These are phyloP conservation scores for Nemania sp. DNA, from an alignment of 2,329 filamentous ascomycete species.

Conservation along the genomic window DNA sequence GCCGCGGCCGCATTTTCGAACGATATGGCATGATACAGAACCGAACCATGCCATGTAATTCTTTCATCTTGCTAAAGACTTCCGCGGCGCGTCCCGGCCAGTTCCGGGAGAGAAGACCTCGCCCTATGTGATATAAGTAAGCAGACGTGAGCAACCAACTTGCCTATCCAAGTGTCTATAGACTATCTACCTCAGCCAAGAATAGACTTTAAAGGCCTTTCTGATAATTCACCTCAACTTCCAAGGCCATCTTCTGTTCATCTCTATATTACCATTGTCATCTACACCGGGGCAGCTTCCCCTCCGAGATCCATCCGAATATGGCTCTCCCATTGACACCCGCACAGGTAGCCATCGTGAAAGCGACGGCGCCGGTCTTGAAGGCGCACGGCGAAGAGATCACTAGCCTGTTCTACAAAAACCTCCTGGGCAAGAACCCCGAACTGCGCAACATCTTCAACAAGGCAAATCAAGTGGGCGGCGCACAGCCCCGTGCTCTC, in stretches of 20 bases:
- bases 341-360: constrained; percentile 72
- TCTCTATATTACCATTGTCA: neutral
- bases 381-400: constrained; percentile 70
- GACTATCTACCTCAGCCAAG: neutral
- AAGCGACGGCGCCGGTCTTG: constrained; percentile 75
- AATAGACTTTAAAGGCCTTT: neutral
- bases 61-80: neutral
- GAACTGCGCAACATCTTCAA: constrained; percentile 73
- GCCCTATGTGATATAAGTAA: constrained; percentile 5
- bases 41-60: neutral
- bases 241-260: no score
- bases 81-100: constrained; percentile 9
- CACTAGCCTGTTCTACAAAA: constrained; percentile 73
- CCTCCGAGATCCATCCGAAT: constrained; percentile 9
- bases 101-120: neutral
- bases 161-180: neutral
- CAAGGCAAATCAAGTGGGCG: constrained; percentile 67
- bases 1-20: constrained; percentile 5
- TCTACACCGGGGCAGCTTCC: neutral
- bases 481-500: constrained; percentile 71
- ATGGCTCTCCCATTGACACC: constrained; percentile 59
- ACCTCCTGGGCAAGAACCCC: constrained; percentile 67
- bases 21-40: constrained; percentile 17
- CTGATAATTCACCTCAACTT: neutral
- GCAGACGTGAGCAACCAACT: neutral